Conservation (phyloP, 1,284 basidiomycete genomes). For the Sporisorium scitamineum region DNA sequence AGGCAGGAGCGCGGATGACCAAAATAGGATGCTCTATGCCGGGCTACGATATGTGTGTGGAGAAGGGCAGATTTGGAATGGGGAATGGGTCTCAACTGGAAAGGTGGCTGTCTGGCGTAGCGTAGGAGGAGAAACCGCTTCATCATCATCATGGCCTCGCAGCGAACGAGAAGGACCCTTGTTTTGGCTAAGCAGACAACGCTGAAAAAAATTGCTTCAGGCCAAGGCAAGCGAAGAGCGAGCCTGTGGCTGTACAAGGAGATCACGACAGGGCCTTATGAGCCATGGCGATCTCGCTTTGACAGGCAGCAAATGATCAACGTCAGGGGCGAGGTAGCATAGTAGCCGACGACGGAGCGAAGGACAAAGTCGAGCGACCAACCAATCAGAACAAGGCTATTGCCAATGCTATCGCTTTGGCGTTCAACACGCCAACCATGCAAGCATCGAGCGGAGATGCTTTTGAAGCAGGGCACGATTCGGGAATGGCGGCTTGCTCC, state of each 20-base stretch:
- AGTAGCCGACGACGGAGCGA: background rate
- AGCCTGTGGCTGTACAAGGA: too few species aligned
- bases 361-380: background rate
- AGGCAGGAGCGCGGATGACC: background rate
- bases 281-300: background rate
- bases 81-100: background rate
- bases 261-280: background rate
- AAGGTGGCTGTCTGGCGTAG: conserved; percentile 1
- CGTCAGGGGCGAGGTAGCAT: too few species aligned
- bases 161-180: conserved; percentile 9
- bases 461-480: too few species aligned
- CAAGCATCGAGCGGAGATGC: background rate
- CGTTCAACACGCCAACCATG: background rate
- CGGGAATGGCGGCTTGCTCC: conserved; percentile 1
- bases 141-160: background rate
- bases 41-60: background rate
- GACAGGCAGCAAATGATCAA: background rate
- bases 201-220: background rate
- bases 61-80: background rate
- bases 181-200: conserved; percentile 15
- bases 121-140: conserved; percentile 4
- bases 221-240: background rate
- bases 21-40: background rate
- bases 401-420: conserved; percentile 12
- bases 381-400: conserved; percentile 40